phyloP scores from a whole-genome alignment of 495 filamentous ascomycete species.

The Daldinia concentrica region DNA sequence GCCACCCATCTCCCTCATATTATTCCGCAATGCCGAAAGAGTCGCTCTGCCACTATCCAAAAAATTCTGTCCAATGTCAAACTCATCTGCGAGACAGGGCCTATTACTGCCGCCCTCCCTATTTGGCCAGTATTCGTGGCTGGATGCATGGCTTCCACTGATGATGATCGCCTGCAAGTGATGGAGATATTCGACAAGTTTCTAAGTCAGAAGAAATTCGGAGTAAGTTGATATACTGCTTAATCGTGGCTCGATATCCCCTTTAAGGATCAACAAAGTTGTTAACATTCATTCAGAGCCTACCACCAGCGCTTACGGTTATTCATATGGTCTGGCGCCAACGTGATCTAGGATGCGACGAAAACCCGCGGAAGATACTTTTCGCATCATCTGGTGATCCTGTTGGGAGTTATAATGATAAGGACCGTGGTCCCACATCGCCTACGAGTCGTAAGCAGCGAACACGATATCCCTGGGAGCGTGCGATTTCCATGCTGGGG shows the following conservation, averaged over 20 bases:
- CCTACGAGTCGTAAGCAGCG: neutral
- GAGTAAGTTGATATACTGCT: neutral
- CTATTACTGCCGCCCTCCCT: neutral
- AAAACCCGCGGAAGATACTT: slow-evolving; percentile 6
- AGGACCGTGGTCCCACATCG: neutral
- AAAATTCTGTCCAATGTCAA: neutral
- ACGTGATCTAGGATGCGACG: slow-evolving; percentile 8
- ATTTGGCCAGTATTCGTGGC: slow-evolving; percentile 10
- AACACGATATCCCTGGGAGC: slow-evolving; percentile 8
- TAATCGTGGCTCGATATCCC: neutral
- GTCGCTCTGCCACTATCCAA: neutral
- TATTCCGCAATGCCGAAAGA: slow-evolving; percentile 3
- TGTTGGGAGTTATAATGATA: neutral
- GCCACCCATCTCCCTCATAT: slow-evolving; percentile 9
- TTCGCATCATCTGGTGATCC: neutral
- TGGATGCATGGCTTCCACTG: slow-evolving; percentile 12
- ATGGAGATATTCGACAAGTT: slow-evolving; percentile 17
- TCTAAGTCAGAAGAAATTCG: neutral
- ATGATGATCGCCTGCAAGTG: slow-evolving; percentile 9
- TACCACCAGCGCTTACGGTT: slow-evolving; percentile 7
- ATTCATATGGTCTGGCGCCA: slow-evolving; percentile 13
- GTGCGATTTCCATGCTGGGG: slow-evolving; percentile 12
- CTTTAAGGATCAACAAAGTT: neutral
- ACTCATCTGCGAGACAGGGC: neutral
- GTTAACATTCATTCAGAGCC: neutral